Percentiles rank a stretch among this genome's conserved stretches.
These are phyloP conservation scores for Carallia brachiata DNA, from an alignment of 345 rosid genomes.

Conservation along the genomic window DNA sequence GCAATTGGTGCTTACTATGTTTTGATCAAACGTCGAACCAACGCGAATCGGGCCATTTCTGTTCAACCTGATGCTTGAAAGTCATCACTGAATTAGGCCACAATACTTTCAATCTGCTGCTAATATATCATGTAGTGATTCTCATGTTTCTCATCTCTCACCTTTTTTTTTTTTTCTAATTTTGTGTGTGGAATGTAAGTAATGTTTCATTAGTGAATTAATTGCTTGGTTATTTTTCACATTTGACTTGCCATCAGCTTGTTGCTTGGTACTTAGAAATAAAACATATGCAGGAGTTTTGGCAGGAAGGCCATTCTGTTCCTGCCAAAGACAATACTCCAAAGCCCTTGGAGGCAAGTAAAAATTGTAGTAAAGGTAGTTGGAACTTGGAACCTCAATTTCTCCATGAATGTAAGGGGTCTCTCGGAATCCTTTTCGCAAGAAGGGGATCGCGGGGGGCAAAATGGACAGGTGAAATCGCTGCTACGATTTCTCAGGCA, in stretches of 20 bases:
- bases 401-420: too few species aligned
- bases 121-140: not conserved
- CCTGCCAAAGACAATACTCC: too few species aligned
- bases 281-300: too few species aligned
- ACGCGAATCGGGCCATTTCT: slow-evolving; percentile 31
- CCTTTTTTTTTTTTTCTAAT: not conserved
- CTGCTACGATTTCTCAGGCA: too few species aligned
- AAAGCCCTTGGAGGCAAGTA: too few species aligned
- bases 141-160: not conserved
- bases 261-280: too few species aligned
- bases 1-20: slow-evolving; percentile 38
- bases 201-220: not conserved
- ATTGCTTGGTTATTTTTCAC: not conserved
- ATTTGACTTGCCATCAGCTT: not conserved
- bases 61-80: slow-evolving; percentile 41
- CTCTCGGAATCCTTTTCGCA: too few species aligned
- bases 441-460: too few species aligned
- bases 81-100: not conserved
- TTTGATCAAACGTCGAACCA: slow-evolving; percentile 32
- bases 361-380: too few species aligned
- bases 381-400: too few species aligned
- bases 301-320: too few species aligned
- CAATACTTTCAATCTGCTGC: not conserved
- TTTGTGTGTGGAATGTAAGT: slow-evolving; percentile 1
- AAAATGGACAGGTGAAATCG: too few species aligned